A percentile compares a stretch with the other conserved stretches of the same genome.
Evolutionary conservation across 2,329 filamentous ascomycete genomes (phyloP).

Genomic region (Colletotrichum incanum): DNA sequence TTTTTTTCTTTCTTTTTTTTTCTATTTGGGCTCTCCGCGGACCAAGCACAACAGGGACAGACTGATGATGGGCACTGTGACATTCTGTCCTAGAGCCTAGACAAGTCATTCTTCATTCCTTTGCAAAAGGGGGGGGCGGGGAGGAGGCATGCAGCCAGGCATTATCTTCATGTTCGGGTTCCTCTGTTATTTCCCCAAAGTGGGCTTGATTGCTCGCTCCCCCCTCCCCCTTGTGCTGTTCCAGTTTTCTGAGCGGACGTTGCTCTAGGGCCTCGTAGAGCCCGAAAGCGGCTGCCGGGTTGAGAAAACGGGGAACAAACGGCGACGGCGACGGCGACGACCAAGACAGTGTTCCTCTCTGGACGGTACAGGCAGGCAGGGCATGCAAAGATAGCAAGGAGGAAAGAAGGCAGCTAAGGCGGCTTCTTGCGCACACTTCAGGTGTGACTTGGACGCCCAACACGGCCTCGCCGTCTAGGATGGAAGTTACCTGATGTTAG

Average conservation of each 20-base stretch:
- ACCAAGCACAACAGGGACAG: background rate
- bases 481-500: slow-evolving; percentile 35
- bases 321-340: background rate
- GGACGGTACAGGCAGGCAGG: background rate
- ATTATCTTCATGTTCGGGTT: background rate
- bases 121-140: background rate
- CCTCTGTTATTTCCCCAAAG: background rate
- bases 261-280: slow-evolving; percentile 35
- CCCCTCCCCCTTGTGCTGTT: slow-evolving; percentile 18
- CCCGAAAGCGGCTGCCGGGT: slow-evolving; percentile 23
- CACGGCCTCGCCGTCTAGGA: slow-evolving; percentile 18
- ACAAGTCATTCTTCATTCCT: background rate
- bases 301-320: slow-evolving; percentile 8
- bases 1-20: too few relatives aligned
- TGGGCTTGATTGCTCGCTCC: slow-evolving; percentile 4
- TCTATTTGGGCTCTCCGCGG: slow-evolving; percentile 14
- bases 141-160: background rate
- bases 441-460: slow-evolving; percentile 34
- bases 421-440: slow-evolving; percentile 24
- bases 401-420: background rate
- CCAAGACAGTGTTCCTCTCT: too few relatives aligned
- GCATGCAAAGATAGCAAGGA: background rate
- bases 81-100: background rate
- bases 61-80: background rate
- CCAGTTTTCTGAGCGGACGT: slow-evolving; percentile 12